Conservation (phyloP, 2,329 filamentous ascomycete genomes). For the Claviceps fusiformis region DNA sequence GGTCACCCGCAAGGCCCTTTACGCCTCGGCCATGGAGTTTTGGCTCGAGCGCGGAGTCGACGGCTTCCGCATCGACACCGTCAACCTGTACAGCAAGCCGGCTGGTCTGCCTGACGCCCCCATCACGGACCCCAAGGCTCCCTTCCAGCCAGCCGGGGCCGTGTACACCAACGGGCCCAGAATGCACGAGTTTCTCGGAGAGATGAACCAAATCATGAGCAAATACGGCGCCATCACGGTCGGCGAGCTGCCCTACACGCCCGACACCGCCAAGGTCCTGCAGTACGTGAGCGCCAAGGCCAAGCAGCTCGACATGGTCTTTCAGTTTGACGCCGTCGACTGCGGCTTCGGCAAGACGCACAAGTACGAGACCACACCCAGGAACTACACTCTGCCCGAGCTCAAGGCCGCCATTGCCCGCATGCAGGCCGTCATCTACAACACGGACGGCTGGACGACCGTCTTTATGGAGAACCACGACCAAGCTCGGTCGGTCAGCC, state of each 20-base stretch:
- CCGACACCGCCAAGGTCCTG: conserved; percentile 41
- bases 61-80: conserved; percentile 62
- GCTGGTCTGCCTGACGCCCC: conserved; percentile 45
- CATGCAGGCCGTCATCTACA: conserved; percentile 38
- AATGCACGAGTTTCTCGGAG: conserved; percentile 53
- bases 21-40: conserved; percentile 59
- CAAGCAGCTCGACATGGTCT: conserved; percentile 55
- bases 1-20: conserved; percentile 53
- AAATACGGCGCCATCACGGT: conserved; percentile 56
- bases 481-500: conserved; percentile 43
- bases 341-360: conserved; percentile 38
- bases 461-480: conserved; percentile 55
- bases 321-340: conserved; percentile 52
- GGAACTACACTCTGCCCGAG: conserved; percentile 31
- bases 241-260: conserved; percentile 53
- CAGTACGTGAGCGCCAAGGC: conserved; percentile 44
- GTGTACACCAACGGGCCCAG: conserved; percentile 54
- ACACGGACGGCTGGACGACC: conserved; percentile 48
- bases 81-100: conserved; percentile 59
- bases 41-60: conserved; percentile 65
- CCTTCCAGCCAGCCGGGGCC: conserved; percentile 38
- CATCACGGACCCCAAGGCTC: conserved; percentile 30
- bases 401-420: conserved; percentile 33
- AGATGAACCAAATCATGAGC: conserved; percentile 49
- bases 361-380: conserved; percentile 36